phyloP scores from a whole-genome alignment of 169 alveolate genomes.

The Fabrea salina region DNA sequence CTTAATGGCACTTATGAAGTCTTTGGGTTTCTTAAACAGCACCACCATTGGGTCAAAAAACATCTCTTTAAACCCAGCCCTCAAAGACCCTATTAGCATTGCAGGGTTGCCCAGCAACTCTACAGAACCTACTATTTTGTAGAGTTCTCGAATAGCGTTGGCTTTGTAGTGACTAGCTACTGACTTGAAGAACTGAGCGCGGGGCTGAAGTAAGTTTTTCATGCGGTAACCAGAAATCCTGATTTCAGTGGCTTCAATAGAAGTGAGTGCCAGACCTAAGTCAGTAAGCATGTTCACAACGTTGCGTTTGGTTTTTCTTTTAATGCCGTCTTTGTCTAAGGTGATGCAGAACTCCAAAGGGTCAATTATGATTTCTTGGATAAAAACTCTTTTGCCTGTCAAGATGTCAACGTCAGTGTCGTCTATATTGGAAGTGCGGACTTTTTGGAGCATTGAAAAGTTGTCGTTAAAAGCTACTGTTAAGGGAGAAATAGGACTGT shows the following conservation, averaged over 20 bases:
- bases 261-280: constrained; percentile 31
- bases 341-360: constrained; percentile 26
- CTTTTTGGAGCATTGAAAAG: constrained; percentile 10
- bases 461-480: too few species aligned
- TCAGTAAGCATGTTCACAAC: constrained; percentile 27
- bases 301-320: neutral
- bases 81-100: constrained; percentile 3
- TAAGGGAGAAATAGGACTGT: neutral
- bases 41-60: neutral
- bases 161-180: constrained; percentile 15
- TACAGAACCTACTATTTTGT: constrained; percentile 27
- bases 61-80: constrained; percentile 34
- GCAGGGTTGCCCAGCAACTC: constrained; percentile 32
- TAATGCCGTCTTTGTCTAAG: constrained; percentile 2
- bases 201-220: neutral
- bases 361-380: neutral
- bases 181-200: neutral
- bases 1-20: neutral
- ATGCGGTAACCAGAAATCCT: neutral
- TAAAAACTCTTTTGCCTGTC: neutral
- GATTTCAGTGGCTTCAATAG: constrained; percentile 23
- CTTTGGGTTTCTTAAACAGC: neutral
- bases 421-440: neutral
- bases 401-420: constrained; percentile 1
- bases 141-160: constrained; percentile 2